Conservation (phyloP, 345 rosid species). For the Hibiscus mutabilis region DNA sequence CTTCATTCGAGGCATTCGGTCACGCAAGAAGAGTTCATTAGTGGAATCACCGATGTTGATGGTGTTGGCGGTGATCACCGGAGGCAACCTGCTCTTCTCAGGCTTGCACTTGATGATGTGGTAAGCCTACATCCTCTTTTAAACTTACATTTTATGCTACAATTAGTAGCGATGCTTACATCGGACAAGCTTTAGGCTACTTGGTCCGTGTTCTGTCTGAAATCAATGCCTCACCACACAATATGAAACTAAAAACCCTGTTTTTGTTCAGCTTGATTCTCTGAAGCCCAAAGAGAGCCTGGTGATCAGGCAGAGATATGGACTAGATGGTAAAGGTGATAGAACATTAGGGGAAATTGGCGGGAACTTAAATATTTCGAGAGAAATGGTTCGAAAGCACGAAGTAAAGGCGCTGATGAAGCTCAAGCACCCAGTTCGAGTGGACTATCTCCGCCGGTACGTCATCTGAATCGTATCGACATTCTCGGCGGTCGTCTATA, state of each 20-base stretch:
- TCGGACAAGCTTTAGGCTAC: background rate
- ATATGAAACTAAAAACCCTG: background rate
- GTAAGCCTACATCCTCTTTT: slow-evolving; percentile 26
- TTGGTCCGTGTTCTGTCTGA: background rate
- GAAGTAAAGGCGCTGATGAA: slow-evolving; percentile 96
- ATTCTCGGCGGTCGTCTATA: background rate
- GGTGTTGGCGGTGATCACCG: slow-evolving; percentile 59
- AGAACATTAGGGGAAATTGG: slow-evolving; percentile 91
- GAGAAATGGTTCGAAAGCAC: slow-evolving; percentile 97
- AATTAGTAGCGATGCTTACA: no score
- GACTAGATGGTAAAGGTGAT: slow-evolving; percentile 93
- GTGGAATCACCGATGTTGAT: slow-evolving; percentile 59
- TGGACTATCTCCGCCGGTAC: slow-evolving; percentile 72
- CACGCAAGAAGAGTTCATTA: slow-evolving; percentile 86
- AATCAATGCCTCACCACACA: background rate
- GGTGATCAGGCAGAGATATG: slow-evolving; percentile 85
- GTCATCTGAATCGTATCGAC: slow-evolving; percentile 37
- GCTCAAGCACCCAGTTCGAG: slow-evolving; percentile 89
- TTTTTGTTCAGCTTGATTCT: slow-evolving; percentile 59
- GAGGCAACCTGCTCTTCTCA: slow-evolving; percentile 75
- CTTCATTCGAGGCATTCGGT: slow-evolving; percentile 61
- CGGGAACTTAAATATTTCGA: slow-evolving; percentile 79
- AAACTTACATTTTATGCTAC: background rate
- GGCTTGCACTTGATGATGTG: slow-evolving; percentile 98
- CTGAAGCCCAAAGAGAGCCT: slow-evolving; percentile 91